Evolutionary conservation across 129 eudicot species (phyloP).

Genomic region (Ambrosia artemisiifolia): DNA sequence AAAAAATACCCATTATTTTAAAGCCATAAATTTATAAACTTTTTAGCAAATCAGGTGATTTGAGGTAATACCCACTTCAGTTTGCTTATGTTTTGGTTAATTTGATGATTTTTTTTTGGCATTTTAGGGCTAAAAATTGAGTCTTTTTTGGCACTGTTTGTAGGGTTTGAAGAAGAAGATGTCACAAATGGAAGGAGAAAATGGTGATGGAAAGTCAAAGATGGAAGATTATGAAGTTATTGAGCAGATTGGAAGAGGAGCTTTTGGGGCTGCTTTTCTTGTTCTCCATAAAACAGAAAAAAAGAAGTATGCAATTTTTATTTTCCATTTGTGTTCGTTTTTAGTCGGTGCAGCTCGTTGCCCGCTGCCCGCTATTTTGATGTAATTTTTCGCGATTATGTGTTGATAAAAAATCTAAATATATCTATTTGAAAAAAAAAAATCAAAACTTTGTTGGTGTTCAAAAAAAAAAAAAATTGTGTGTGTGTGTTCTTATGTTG

Average conservation of each 20-base stretch:
- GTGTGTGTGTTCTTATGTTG: conserved; percentile 16
- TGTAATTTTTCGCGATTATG: no score
- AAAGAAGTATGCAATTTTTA: conserved; percentile 50
- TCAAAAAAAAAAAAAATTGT: no score
- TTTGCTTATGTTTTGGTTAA: conserved; percentile 19
- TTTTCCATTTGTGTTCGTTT: conserved; percentile 4
- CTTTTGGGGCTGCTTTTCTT: conserved; percentile 89
- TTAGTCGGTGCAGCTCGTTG: no score
- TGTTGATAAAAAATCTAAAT: no score
- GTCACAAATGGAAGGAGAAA: conserved; percentile 52
- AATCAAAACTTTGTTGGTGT: no score
- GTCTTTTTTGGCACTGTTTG: not conserved
- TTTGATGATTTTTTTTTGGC: conserved; percentile 14
- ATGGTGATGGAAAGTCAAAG: conserved; percentile 57
- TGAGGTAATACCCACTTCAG: conserved; percentile 26
- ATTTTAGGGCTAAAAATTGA: conserved; percentile 2
- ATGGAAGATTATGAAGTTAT: conserved; percentile 88
- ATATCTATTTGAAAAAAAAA: no score
- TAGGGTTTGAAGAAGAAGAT: conserved; percentile 25
- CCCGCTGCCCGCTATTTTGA: no score
- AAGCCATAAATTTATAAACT: not conserved
- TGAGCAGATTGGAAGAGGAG: conserved; percentile 98
- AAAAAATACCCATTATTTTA: conserved; percentile 12
- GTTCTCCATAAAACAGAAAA: conserved; percentile 85
- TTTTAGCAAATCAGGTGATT: conserved; percentile 27